Base-by-base conservation (phyloP, 495 filamentous ascomycete genomes). In the Chaetomium cochliodes region DNA sequence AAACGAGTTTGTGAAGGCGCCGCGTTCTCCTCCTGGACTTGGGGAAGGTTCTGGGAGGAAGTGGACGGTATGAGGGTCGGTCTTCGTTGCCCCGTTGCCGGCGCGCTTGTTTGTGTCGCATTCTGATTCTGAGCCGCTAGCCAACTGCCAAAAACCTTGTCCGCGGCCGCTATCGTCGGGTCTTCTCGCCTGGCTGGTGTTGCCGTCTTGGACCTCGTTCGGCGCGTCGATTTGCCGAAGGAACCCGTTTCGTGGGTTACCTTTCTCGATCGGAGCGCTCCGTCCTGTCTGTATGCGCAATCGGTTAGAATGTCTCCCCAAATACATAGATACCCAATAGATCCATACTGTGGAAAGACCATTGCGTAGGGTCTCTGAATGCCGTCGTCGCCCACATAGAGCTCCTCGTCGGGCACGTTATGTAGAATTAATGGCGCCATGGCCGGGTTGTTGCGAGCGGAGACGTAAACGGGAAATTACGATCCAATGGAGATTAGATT, bases 381-480 rank as follows among this genome's bases (percentile, higher is more conserved):
- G 55, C 83, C 83, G 72, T 85, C 83, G 47, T 83, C 80, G 54
- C 83, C 83, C 13, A 81, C 74, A 65, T 85, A 85, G 16, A 84
- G 77, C 68, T 85, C 83, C 33, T 85, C 82, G 66, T 85, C 82
- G 55, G 83, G 82, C 28, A 85, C 83, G 68, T 85, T 85, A 72
- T 85, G 83, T 28, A 85, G 72, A 67, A 85, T 84, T 50, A 85
- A 73, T 51, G 83, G 83, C 41, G 81, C 76, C 83, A 85, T 85
- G 57, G 67, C 71, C 55, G 61, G 65, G 61, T n/a, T 6, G 41
- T 23, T 23, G 54, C 20, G n/a, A 39, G 37, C 56, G 41, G 47
- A 12, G 7, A 46, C 11, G 33, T 1, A 7, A 37, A 12, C 5
- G 37, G 58, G 47, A 20, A 15, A 26, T 26, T 23, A 11, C 26